These are phyloP conservation scores for Cyclotella baltica DNA, from an alignment of 108 stramenopile species.

Conservation along the genomic window DNA sequence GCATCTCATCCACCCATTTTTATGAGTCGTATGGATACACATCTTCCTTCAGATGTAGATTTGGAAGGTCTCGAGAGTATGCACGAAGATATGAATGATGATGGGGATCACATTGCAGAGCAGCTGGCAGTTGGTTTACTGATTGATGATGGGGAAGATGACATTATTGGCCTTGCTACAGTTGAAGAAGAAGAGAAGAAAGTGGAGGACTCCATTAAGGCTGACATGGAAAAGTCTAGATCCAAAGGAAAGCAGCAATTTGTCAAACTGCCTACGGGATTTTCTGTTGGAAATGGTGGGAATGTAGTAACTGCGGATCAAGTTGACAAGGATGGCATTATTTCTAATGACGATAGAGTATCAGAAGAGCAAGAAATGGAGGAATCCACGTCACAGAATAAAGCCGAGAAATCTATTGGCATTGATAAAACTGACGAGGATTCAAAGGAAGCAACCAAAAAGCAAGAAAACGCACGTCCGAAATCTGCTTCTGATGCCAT, in stretches of 20 bases:
- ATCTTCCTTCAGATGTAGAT: constrained; percentile 31
- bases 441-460: neutral
- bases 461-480: constrained; percentile 12
- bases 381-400: constrained; percentile 23
- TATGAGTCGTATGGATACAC: constrained; percentile 48
- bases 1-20: constrained; percentile 43
- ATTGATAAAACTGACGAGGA: constrained; percentile 17
- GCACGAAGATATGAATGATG: constrained; percentile 22
- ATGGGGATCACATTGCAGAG: constrained; percentile 54
- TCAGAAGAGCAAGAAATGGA: neutral
- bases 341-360: neutral
- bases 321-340: constrained; percentile 1
- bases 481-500: constrained; percentile 72
- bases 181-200: constrained; percentile 35
- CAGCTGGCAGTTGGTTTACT: constrained; percentile 46
- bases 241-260: constrained; percentile 36
- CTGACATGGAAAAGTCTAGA: neutral
- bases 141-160: constrained; percentile 47
- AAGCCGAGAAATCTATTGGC: constrained; percentile 37
- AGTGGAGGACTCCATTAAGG: constrained; percentile 4
- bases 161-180: constrained; percentile 6
- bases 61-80: constrained; percentile 12
- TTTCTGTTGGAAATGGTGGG: constrained; percentile 39
- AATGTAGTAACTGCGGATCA: constrained; percentile 40
- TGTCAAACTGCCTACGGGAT: constrained; percentile 49